A percentile compares a stretch with the other conserved stretches of the same genome.
Conservation (phyloP, 139 green algal species). For the Chlamydomonas sp. region DNA sequence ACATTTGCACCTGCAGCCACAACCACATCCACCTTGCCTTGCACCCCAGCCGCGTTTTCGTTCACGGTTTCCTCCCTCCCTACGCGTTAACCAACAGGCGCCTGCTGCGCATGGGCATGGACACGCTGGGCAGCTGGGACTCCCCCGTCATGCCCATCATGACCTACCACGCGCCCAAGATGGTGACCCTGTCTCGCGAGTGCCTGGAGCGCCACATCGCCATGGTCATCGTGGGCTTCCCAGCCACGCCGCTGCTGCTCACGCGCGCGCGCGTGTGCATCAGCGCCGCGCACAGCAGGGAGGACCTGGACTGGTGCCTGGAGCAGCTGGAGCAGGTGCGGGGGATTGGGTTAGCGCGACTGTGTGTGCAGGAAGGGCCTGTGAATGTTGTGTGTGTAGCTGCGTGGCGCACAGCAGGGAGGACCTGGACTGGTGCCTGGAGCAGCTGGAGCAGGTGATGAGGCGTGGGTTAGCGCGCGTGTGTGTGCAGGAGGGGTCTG, state of each 20-base stretch:
- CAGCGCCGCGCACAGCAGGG: slow-evolving; percentile 86
- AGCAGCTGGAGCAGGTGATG: slow-evolving; percentile 36
- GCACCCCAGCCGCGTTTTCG: too few species aligned
- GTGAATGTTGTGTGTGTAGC: slow-evolving; percentile 98
- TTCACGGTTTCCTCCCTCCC: not conserved
- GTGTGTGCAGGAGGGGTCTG: too few species aligned
- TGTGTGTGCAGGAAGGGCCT: too few species aligned
- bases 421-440: slow-evolving; percentile 92
- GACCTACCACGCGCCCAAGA: slow-evolving; percentile 86
- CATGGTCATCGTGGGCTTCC: slow-evolving; percentile 97
- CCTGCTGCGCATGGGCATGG: slow-evolving; percentile 83
- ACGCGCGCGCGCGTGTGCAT: slow-evolving; percentile 93
- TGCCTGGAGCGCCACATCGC: slow-evolving; percentile 84
- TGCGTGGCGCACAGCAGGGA: slow-evolving; percentile 88
- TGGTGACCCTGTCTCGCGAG: slow-evolving; percentile 80
- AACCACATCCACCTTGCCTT: too few species aligned
- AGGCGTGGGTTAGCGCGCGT: too few species aligned
- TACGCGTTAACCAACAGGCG: slow-evolving; percentile 4
- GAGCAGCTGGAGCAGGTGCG: slow-evolving; percentile 39
- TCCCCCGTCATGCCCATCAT: slow-evolving; percentile 99
- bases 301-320: slow-evolving; percentile 93
- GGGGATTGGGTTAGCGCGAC: too few species aligned
- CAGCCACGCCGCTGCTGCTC: slow-evolving; percentile 91
- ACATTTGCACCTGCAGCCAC: not conserved
- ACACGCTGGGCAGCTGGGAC: slow-evolving; percentile 95